Evolutionary conservation across 2,329 filamentous ascomycete genomes (phyloP), one percentile per base, ranked within the genome.

Genomic region (Arthrobotrys conoides): DNA sequence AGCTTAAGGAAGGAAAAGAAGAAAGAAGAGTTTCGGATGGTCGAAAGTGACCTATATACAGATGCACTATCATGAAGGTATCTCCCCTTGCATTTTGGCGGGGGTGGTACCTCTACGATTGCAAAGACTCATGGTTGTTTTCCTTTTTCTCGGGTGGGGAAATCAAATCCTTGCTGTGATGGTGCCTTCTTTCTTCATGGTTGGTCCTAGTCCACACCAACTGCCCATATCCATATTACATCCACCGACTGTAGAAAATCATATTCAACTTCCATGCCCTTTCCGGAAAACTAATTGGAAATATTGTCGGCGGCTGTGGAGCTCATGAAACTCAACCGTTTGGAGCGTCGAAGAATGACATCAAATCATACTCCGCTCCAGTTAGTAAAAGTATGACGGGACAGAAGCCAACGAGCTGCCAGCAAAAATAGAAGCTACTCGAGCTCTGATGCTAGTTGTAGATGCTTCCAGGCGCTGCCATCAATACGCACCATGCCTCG

Each of bases 1-100:
- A 78, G 75, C 75, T 78, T 78, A 51, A 72, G 75, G 75, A 78
- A 71, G 36, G 75, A 69, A 71, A 71, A 72, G 68, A 68, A 65
- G 51, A 70, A 57, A 27, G 68, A 57, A 67, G 41, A 33, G 75
- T 78, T 78, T 78, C 63, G 63, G 67, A 33, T 27, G 68, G 63
- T 72, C 48, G 46, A 64, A 78, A 72, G 75, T 78, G 61, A 44
- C 75, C 53, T 67, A 72, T 64, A 77, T 71, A 78, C 30, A 24
- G 59, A 38, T n/a, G 30, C 30, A 20, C 9, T 12, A 22, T 8
- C 5, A 8, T 10, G 9, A 36, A 48, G 24, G 67, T 71, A 53
- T 51, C 73, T 55, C 38, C 61, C 51, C 22, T 33, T 53, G 30
- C 3, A 48, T 46, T 68, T 67, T 68, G 63, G 75, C 67, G 63